phyloP scores from a whole-genome alignment of 371 early-diverging fungal species.

The Zychaea mexicana region DNA sequence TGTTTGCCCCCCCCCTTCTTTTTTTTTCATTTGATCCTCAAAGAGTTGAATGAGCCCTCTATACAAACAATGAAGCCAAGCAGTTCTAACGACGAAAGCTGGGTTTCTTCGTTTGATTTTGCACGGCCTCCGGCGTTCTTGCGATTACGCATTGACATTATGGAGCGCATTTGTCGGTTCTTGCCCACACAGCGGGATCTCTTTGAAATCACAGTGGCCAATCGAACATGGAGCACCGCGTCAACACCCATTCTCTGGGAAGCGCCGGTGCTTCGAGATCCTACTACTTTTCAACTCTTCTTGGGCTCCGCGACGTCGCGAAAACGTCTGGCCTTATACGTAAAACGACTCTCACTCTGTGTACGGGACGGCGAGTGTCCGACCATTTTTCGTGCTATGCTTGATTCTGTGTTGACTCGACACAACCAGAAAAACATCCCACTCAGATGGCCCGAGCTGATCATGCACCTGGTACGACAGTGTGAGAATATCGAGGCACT shows the following conservation, averaged over 20 bases:
- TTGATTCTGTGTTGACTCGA: slow-evolving; percentile 17
- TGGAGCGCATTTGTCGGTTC: slow-evolving; percentile 39
- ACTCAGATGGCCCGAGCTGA: slow-evolving; percentile 20
- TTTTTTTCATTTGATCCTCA: no score
- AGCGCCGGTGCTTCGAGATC: slow-evolving; percentile 24
- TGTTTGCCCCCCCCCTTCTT: no score
- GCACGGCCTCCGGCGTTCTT: not conserved
- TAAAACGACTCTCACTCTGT: slow-evolving; percentile 25
- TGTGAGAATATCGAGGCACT: slow-evolving; percentile 38
- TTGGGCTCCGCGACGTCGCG: not conserved
- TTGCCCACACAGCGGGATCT: slow-evolving; percentile 26
- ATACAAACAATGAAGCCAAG: not conserved
- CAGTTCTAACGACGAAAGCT: not conserved
- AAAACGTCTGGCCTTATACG: slow-evolving; percentile 28
- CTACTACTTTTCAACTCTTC: slow-evolving; percentile 25
- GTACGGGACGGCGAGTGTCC: slow-evolving; percentile 15
- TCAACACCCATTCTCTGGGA: slow-evolving; percentile 41
- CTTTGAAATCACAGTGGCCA: slow-evolving; percentile 30
- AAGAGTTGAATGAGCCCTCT: not conserved
- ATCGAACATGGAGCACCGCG: slow-evolving; percentile 30
- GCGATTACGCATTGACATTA: slow-evolving; percentile 18
- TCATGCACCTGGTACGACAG: slow-evolving; percentile 13
- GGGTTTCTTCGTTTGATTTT: not conserved
- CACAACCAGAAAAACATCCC: slow-evolving; percentile 7
- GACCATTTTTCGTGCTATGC: slow-evolving; percentile 23